phyloP scores from a whole-genome alignment of 805 yeast genomes.

The Nakazawaea sp. region DNA sequence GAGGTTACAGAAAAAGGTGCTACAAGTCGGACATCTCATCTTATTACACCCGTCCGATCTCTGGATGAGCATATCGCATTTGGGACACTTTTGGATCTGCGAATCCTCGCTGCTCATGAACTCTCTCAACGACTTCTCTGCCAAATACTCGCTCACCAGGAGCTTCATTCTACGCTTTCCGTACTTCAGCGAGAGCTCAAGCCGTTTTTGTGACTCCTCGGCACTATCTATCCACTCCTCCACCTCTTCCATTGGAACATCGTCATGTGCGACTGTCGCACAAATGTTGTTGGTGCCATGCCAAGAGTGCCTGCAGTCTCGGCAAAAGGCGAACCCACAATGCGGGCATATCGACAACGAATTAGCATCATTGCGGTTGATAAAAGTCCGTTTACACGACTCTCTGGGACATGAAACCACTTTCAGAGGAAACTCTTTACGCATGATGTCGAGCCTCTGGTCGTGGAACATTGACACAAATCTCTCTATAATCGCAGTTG shows the following conservation, averaged over 20 bases:
- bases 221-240: constrained; percentile 26
- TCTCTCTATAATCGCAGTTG: background rate
- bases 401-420: constrained; percentile 44
- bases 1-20: constrained; percentile 42
- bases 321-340: constrained; percentile 51
- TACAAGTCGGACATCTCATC: constrained; percentile 49
- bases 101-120: constrained; percentile 34
- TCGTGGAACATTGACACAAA: constrained; percentile 17
- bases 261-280: constrained; percentile 24
- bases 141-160: constrained; percentile 36
- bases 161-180: constrained; percentile 36
- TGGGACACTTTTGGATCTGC: constrained; percentile 44
- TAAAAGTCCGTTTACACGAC: constrained; percentile 37
- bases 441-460: constrained; percentile 35
- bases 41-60: constrained; percentile 60
- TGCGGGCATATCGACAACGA: constrained; percentile 39
- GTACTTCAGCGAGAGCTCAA: constrained; percentile 25
- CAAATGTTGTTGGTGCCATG: constrained; percentile 49
- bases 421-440: constrained; percentile 38
- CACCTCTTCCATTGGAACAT: constrained; percentile 30
- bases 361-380: constrained; percentile 39
- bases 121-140: constrained; percentile 40
- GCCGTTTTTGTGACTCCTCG: constrained; percentile 25
- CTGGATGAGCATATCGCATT: constrained; percentile 41
- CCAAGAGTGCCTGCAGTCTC: constrained; percentile 52